phyloP scores from a whole-genome alignment of 129 eudicot genomes.

The Helianthus tuberosus region DNA sequence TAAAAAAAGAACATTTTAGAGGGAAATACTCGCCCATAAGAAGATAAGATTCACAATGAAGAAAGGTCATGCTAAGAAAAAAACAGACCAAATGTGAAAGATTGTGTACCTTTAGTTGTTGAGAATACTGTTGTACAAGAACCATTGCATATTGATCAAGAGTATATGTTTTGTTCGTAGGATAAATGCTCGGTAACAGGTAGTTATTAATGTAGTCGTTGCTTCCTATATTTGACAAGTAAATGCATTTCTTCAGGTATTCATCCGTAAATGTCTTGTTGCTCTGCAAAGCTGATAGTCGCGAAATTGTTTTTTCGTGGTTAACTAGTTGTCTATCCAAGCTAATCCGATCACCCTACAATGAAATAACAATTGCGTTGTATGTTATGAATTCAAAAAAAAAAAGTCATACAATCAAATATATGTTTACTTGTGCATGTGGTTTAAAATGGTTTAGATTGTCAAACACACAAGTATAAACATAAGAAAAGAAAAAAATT shows the following conservation, averaged over 20 bases:
- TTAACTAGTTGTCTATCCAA: conserved; percentile 34
- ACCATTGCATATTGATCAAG: conserved; percentile 32
- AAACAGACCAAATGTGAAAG: background rate
- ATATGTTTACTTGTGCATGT: background rate
- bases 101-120: conserved; percentile 37
- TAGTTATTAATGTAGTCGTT: conserved; percentile 56
- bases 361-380: background rate
- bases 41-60: background rate
- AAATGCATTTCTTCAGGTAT: conserved; percentile 41
- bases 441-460: no score
- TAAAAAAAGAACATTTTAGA: no score
- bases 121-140: conserved; percentile 31
- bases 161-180: conserved; percentile 17
- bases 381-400: background rate
- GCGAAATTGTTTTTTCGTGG: conserved; percentile 26
- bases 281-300: conserved; percentile 7
- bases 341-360: conserved; percentile 42
- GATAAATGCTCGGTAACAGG: conserved; percentile 29
- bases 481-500: background rate
- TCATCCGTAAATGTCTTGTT: conserved; percentile 22
- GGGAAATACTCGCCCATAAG: background rate
- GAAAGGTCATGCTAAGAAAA: no score
- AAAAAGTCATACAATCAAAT: background rate
- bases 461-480: background rate
- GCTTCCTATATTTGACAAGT: conserved; percentile 44